Evolutionary conservation across 495 filamentous ascomycete genomes (phyloP), one percentile per base, ranked within the genome.

Genomic region (Lasiosphaeris hirsuta): DNA sequence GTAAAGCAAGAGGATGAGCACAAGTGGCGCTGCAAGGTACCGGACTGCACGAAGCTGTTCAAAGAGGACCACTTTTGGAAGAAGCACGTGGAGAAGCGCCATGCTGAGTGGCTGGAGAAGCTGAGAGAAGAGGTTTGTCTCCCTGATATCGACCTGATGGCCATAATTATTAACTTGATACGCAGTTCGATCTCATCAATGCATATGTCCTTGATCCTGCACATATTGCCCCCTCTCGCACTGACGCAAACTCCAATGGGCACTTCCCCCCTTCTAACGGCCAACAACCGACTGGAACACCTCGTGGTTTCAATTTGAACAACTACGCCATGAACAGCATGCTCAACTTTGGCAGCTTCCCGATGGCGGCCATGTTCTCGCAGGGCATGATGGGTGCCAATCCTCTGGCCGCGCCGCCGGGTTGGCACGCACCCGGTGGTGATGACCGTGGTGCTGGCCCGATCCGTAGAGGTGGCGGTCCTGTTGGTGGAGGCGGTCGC

Each of bases 1-100:
- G 89, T 97, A 57, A 97, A 96, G 76, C 92, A 96, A 71, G 95
- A 97, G 69, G 95, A 97, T 62, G 92, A 96, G 64, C 85, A 89
- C 57, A 97, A 96, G 67, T 99, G 86, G 78, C 84, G 95, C 58
- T 99, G 94, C 84, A 96, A 91, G 70, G 90, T 96, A 15, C 91
- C 91, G 2, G 90, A 96, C 37, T 99, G 94, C 70, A 85, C 89
- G 0, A 99, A 99, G 70, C 79, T 97, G 17, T 99, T 99, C 83
- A 97, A 97, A 71, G 95, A 92, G 35, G 87, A 96, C 6, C 80
- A 87, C 59, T 99, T 97, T 71, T 99, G 94, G 94, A 86, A 84
- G 61, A 99, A 99, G 76, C 94, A 99, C 63, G 84, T 97, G 15
- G 95, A 97, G 70, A 98, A 98, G 75, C 87, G 96, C 35, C 94